Percentiles rank a stretch among this genome's conserved stretches.
These are phyloP conservation scores for Pichia cactophila DNA, from an alignment of 1,139 yeast species.

Conservation along the genomic window DNA sequence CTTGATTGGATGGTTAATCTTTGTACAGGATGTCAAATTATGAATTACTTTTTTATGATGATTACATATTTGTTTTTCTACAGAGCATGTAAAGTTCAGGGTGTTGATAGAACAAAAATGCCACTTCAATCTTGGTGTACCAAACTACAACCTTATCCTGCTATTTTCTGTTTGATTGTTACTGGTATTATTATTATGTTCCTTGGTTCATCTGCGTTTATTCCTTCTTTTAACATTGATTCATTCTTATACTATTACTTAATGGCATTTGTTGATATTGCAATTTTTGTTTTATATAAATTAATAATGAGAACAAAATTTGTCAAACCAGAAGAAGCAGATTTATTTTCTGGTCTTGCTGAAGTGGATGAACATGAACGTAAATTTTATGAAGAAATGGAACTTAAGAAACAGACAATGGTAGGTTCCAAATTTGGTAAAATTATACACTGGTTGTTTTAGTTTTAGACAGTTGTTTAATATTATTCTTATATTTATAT, in stretches of 20 bases:
- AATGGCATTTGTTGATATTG: constrained; percentile 34
- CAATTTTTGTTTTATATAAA: constrained; percentile 33
- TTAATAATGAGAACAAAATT: constrained; percentile 36
- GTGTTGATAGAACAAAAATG: constrained; percentile 30
- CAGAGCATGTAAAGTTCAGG: constrained; percentile 37
- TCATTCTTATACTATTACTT: constrained; percentile 39
- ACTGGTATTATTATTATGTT: constrained; percentile 32
- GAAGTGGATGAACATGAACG: constrained; percentile 23
- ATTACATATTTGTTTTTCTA: constrained; percentile 40
- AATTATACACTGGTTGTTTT: neutral
- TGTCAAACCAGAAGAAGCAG: constrained; percentile 39
- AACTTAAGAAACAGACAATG: neutral
- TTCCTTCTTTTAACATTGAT: constrained; percentile 37
- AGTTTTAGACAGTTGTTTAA: neutral
- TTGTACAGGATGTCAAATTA: constrained; percentile 43
- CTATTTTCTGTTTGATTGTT: constrained; percentile 30
- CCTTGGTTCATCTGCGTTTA: constrained; percentile 35
- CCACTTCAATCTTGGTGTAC: constrained; percentile 36
- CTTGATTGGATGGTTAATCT: constrained; percentile 43
- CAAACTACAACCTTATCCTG: constrained; percentile 36
- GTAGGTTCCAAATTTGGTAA: neutral
- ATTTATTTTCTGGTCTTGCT: constrained; percentile 29
- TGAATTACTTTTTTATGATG: constrained; percentile 41
- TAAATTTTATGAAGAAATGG: constrained; percentile 4
- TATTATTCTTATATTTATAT: neutral